A percentile compares a stretch with the other conserved stretches of the same genome.
phyloP scores from a whole-genome alignment of 306 rosid species.

The Oxytropis ochrocephala region DNA sequence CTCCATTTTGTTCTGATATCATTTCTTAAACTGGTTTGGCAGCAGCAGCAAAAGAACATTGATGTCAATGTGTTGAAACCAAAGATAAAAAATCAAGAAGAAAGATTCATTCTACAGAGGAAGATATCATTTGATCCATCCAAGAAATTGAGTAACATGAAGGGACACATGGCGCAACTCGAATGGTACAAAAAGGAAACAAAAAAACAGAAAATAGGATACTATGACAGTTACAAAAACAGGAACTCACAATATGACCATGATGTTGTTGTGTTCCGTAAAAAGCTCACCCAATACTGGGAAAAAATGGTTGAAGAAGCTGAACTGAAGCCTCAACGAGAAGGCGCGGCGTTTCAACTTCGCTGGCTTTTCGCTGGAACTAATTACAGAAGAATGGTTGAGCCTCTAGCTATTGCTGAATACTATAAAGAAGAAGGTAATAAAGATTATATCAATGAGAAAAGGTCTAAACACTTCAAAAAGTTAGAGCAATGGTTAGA shows the following conservation, averaged over 20 bases:
- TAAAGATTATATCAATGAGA: not conserved
- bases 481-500: constrained; percentile 37
- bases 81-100: constrained; percentile 9
- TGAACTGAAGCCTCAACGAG: constrained; percentile 38
- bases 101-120: not conserved
- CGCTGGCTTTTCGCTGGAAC: constrained; percentile 38
- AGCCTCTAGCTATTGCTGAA: constrained; percentile 53
- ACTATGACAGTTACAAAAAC: constrained; percentile 56
- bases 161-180: constrained; percentile 33
- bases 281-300: constrained; percentile 42
- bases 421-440: constrained; percentile 19
- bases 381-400: constrained; percentile 53
- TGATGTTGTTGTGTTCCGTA: not conserved
- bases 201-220: constrained; percentile 25
- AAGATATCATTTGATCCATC: constrained; percentile 1
- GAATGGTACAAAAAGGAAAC: constrained; percentile 60
- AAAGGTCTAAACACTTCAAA: constrained; percentile 34
- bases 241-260: not conserved
- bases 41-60: not conserved
- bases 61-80: not conserved
- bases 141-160: constrained; percentile 26
- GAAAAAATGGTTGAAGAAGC: constrained; percentile 39
- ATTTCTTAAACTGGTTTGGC: not conserved
- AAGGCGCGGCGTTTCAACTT: constrained; percentile 1
- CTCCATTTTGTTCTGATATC: not conserved